Percentiles rank a stretch among this genome's conserved stretches.
Evolutionary conservation across 192 early-diverging fungal genomes (phyloP).

Genomic region (Mortierella hygrophila): DNA sequence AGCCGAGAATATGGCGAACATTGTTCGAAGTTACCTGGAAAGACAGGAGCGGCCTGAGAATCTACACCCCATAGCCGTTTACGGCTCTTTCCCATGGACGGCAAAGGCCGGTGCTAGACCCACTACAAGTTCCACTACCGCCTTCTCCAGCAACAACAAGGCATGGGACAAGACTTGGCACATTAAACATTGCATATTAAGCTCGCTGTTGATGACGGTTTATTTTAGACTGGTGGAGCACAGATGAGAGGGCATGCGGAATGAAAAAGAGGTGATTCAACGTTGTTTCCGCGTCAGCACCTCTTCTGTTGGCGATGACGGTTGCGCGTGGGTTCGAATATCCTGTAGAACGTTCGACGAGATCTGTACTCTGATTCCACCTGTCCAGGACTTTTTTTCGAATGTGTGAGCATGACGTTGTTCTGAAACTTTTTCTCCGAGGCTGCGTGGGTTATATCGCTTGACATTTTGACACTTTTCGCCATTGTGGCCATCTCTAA

Average conservation of each 20-base stretch:
- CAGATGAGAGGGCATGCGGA: neutral
- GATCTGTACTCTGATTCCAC: constrained; percentile 33
- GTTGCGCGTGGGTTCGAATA: neutral
- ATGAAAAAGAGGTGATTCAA: constrained; percentile 10
- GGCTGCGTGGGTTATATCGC: neutral
- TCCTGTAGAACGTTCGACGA: constrained; percentile 15
- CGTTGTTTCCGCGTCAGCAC: neutral
- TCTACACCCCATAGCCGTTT: no score
- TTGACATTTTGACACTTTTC: constrained; percentile 15
- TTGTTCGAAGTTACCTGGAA: no score
- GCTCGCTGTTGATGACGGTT: no score
- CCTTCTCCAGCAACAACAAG: neutral
- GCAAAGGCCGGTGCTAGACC: no score
- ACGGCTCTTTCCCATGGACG: no score
- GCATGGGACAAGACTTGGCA: no score
- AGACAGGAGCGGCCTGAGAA: no score
- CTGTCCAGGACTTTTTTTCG: constrained; percentile 18
- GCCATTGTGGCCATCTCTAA: constrained; percentile 3
- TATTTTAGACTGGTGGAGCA: no score
- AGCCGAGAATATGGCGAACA: no score
- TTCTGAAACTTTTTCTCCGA: constrained; percentile 12
- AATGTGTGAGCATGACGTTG: constrained; percentile 21
- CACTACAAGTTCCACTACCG: no score
- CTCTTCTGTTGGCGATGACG: constrained; percentile 30
- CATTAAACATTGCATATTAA: no score